Evolutionary conservation across 139 green algal genomes (phyloP).

Genomic region (Desmodesmus armatus): DNA sequence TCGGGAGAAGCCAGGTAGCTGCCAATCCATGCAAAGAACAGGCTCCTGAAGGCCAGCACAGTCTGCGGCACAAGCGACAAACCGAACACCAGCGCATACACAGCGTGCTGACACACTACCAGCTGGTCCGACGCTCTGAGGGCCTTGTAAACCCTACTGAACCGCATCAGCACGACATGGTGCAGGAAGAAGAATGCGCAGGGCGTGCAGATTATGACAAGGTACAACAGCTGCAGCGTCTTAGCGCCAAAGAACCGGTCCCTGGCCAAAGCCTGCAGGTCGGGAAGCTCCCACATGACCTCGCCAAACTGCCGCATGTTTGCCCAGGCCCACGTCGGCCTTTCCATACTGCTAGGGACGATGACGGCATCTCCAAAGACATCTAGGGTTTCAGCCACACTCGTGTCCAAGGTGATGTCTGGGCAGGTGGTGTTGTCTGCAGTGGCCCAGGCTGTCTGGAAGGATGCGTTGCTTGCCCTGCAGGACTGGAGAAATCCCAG

Average conservation of each 20-base stretch:
- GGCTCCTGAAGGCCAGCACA: not conserved
- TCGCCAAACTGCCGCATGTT: slow-evolving; percentile 10
- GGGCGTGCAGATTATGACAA: not conserved
- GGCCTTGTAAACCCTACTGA: not conserved
- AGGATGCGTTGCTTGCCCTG: not conserved
- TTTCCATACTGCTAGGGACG: not conserved
- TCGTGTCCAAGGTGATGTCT: not conserved
- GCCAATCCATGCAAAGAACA: slow-evolving; percentile 18
- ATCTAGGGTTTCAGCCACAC: too few relatives aligned
- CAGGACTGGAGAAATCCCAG: not conserved
- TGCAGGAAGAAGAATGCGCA: not conserved
- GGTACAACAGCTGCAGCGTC: not conserved
- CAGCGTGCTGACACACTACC: slow-evolving; percentile 28
- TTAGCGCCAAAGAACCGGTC: not conserved
- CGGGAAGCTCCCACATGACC: not conserved
- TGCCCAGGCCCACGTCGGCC: slow-evolving; percentile 17
- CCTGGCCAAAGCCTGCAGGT: not conserved
- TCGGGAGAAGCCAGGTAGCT: not conserved
- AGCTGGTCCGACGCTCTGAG: not conserved
- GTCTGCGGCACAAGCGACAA: slow-evolving; percentile 20
- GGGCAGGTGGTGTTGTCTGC: not conserved
- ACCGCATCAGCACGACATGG: not conserved
- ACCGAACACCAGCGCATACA: not conserved
- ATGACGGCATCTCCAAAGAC: not conserved
- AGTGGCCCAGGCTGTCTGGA: slow-evolving; percentile 18